A percentile compares a stretch with the other conserved stretches of the same genome.
Conservation (phyloP, 495 filamentous ascomycete species). For the Alectoria sarmentosa region DNA sequence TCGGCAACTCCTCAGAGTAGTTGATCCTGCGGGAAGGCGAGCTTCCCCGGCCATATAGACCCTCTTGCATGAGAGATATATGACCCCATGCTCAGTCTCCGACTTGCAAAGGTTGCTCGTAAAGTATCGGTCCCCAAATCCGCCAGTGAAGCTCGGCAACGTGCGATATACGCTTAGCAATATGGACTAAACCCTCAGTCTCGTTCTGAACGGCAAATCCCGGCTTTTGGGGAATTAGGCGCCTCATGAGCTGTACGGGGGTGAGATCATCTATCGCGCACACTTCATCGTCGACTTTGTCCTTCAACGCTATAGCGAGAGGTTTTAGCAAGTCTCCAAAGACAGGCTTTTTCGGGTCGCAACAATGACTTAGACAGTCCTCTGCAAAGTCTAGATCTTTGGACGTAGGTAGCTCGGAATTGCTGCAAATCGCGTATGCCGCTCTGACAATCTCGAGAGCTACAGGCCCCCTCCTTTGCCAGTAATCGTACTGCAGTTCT, state of each 20-base stretch:
- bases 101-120: conserved; percentile 29
- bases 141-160: conserved; percentile 79
- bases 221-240: not conserved
- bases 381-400: conserved; percentile 3
- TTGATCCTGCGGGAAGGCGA: not conserved
- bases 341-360: conserved; percentile 1
- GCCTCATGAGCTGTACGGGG: conserved; percentile 17
- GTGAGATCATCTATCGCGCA: conserved; percentile 8
- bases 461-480: conserved; percentile 6
- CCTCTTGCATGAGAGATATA: not conserved
- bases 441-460: conserved; percentile 19
- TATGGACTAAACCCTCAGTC: conserved; percentile 30
- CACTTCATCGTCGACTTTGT: conserved; percentile 11
- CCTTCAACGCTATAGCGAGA: not conserved
- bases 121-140: conserved; percentile 71
- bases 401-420: conserved; percentile 4
- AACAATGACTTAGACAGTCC: not conserved
- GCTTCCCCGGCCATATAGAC: not conserved
- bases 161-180: conserved; percentile 69
- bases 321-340: not conserved
- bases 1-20: not conserved
- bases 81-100: not conserved
- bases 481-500: not conserved
- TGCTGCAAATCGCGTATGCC: conserved; percentile 12
- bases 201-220: not conserved